Conservation (phyloP, 225 moss, liverwort and hornwort species). For the Polytrichum formosum region DNA sequence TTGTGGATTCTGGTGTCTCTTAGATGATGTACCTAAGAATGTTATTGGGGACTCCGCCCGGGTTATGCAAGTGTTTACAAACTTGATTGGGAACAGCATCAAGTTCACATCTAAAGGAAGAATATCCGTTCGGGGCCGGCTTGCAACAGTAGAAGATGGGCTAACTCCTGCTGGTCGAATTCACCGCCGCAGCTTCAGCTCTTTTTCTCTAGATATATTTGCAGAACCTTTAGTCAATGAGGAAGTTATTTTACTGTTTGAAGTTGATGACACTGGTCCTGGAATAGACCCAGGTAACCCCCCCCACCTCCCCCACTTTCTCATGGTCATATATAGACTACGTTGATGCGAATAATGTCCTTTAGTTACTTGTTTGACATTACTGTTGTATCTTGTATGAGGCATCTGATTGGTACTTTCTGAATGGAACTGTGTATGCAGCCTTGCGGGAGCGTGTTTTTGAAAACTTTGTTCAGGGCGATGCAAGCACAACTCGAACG, state of each 20-base stretch:
- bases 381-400: not conserved
- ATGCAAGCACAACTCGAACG: constrained; percentile 64
- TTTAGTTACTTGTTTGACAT: not conserved
- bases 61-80: constrained; percentile 63
- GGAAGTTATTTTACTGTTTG: constrained; percentile 65
- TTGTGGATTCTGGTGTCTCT: not conserved
- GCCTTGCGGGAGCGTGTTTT: constrained; percentile 45
- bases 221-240: constrained; percentile 31
- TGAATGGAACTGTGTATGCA: constrained; percentile 12
- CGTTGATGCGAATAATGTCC: no score
- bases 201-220: constrained; percentile 56
- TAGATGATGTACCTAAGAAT: constrained; percentile 56
- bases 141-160: constrained; percentile 13
- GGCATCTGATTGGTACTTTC: not conserved
- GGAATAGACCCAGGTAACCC: constrained; percentile 69
- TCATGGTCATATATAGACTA: no score
- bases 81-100: constrained; percentile 58
- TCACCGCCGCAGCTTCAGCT: constrained; percentile 52
- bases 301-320: no score
- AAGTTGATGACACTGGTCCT: constrained; percentile 79
- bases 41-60: constrained; percentile 54
- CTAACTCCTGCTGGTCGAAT: constrained; percentile 17
- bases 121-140: constrained; percentile 52
- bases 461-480: constrained; percentile 64
- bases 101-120: constrained; percentile 54